Evolutionary conservation across 1,139 yeast species (phyloP).

Genomic region (Williopsis jadinii): DNA sequence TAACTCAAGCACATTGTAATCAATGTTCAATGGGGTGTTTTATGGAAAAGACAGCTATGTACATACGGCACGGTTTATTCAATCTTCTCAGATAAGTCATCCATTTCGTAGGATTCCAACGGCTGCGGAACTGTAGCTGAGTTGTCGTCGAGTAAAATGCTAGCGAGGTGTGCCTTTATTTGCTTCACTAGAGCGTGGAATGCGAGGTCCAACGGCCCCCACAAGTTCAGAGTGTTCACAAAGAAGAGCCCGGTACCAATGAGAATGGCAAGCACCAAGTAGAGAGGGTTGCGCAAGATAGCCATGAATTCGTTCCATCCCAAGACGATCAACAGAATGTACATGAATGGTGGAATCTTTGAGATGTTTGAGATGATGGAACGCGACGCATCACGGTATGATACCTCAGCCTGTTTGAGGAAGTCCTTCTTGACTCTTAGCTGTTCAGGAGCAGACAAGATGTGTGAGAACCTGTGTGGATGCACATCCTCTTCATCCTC

Average conservation of each 20-base stretch:
- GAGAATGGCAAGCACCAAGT: slow-evolving; percentile 52
- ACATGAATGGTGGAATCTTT: slow-evolving; percentile 79
- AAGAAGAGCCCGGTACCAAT: slow-evolving; percentile 57
- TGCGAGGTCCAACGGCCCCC: slow-evolving; percentile 68
- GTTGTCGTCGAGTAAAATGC: slow-evolving; percentile 24
- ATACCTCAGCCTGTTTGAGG: slow-evolving; percentile 72
- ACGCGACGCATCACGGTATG: slow-evolving; percentile 79
- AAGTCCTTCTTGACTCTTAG: slow-evolving; percentile 52
- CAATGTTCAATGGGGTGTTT: too few relatives aligned
- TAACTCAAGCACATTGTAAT: too few relatives aligned
- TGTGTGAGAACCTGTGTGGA: slow-evolving; percentile 45
- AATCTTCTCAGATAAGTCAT: slow-evolving; percentile 16
- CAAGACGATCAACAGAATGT: slow-evolving; percentile 59
- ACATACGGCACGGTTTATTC: not conserved
- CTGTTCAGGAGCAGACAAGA: slow-evolving; percentile 54
- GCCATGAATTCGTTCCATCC: slow-evolving; percentile 98
- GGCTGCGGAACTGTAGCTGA: slow-evolving; percentile 7
- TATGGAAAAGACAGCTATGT: too few relatives aligned
- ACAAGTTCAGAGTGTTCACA: slow-evolving; percentile 62
- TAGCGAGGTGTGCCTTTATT: slow-evolving; percentile 39
- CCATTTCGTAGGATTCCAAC: slow-evolving; percentile 13
- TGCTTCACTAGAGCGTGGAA: slow-evolving; percentile 52
- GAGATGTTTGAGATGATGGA: slow-evolving; percentile 65
- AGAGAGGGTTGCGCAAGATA: slow-evolving; percentile 73
- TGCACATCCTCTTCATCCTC: slow-evolving; percentile 37